Percentiles rank a stretch among this genome's conserved stretches.
These are phyloP conservation scores for Alectoria sarmentosa DNA, from an alignment of 495 filamentous ascomycete species.

Conservation along the genomic window DNA sequence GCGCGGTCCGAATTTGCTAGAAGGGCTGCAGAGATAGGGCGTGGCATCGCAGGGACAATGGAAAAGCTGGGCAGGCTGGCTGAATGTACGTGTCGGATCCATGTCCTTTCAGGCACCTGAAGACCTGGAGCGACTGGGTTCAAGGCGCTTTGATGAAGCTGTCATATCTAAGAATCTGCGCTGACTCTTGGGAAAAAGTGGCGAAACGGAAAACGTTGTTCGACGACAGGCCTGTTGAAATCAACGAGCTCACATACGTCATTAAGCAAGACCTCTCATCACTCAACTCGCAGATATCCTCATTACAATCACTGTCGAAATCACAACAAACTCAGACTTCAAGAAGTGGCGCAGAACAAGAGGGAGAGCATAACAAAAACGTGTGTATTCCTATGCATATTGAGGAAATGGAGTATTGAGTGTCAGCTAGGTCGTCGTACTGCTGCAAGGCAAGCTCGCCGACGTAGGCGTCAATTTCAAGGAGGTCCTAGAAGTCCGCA, in stretches of 20 bases:
- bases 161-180: not conserved
- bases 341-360: conserved; percentile 58
- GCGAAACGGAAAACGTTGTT: conserved; percentile 96
- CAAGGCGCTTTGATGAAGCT: not conserved
- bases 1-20: conserved; percentile 78
- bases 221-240: conserved; percentile 92
- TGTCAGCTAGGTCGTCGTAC: conserved; percentile 57
- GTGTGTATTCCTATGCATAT: conserved; percentile 33
- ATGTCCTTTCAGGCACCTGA: not conserved
- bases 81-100: conserved; percentile 47
- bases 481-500: conserved; percentile 91
- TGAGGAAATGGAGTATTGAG: conserved; percentile 23
- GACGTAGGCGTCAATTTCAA: conserved; percentile 94
- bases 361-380: conserved; percentile 96
- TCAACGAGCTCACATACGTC: conserved; percentile 89
- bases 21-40: conserved; percentile 80
- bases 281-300: conserved; percentile 79
- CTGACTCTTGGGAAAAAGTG: conserved; percentile 42
- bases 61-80: conserved; percentile 89
- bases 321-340: conserved; percentile 61
- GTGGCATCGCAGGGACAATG: conserved; percentile 86
- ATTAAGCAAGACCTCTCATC: conserved; percentile 96
- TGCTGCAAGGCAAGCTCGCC: conserved; percentile 90
- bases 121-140: not conserved
- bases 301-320: conserved; percentile 63